Conservation (phyloP, 805 yeast genomes). For the Cyberlindnera lachancei region DNA sequence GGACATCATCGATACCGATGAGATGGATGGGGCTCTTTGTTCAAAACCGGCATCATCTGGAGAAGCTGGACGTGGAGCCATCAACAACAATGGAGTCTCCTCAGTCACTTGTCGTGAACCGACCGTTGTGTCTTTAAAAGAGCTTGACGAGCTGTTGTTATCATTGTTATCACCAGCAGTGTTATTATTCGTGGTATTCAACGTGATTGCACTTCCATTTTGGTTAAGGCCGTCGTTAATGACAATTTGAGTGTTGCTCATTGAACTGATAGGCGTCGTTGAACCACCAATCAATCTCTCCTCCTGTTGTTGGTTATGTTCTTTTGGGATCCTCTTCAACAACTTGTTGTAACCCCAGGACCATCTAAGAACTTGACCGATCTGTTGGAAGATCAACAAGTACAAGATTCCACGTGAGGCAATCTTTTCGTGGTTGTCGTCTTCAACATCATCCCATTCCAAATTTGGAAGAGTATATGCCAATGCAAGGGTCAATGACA, state of each 20-base stretch:
- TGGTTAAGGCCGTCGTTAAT: neutral
- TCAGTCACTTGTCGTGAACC: too few relatives aligned
- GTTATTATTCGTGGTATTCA: too few relatives aligned
- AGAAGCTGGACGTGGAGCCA: neutral
- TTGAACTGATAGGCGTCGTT: too few relatives aligned
- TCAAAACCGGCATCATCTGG: neutral
- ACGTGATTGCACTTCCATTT: neutral
- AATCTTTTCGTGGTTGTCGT: conserved; percentile 60
- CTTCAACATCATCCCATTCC: conserved; percentile 65
- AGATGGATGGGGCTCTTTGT: neutral
- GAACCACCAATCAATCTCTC: conserved; percentile 25
- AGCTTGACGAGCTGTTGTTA: neutral
- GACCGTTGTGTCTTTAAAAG: neutral
- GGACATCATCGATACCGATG: neutral
- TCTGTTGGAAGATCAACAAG: conserved; percentile 68
- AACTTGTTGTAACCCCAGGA: conserved; percentile 79
- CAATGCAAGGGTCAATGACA: conserved; percentile 74
- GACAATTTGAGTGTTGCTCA: too few relatives aligned
- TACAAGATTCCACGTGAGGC: conserved; percentile 76
- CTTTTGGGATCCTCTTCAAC: conserved; percentile 40
- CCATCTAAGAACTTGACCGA: conserved; percentile 80
- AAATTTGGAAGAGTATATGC: conserved; percentile 70
- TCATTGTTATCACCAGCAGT: neutral
- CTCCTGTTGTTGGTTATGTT: neutral
- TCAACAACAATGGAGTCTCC: neutral